These are phyloP conservation scores for Oleoguttula mirabilis DNA, from an alignment of 495 filamentous ascomycete genomes.

Conservation along the genomic window DNA sequence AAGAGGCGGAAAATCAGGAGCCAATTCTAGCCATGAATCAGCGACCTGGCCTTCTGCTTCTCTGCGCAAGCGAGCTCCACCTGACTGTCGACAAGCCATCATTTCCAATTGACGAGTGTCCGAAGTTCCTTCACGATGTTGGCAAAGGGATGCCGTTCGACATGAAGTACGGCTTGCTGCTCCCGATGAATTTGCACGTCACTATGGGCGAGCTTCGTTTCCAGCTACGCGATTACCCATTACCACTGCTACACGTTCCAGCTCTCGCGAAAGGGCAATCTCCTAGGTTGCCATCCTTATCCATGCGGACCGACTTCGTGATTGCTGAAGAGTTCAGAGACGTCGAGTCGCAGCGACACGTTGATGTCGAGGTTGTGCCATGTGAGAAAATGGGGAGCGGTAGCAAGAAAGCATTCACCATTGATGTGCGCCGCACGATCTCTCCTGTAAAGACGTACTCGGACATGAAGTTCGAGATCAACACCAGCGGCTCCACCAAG, in stretches of 20 bases:
- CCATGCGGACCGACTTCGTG: slow-evolving; percentile 83
- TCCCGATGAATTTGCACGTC: slow-evolving; percentile 81
- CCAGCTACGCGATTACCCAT: slow-evolving; percentile 79
- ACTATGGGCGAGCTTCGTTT: slow-evolving; percentile 84
- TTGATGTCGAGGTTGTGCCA: slow-evolving; percentile 77
- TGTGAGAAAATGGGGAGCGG: slow-evolving; percentile 37
- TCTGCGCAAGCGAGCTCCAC: slow-evolving; percentile 72
- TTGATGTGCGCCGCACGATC: slow-evolving; percentile 84
- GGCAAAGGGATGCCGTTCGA: slow-evolving; percentile 92
- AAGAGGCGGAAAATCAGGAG: slow-evolving; percentile 71
- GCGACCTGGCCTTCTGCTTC: slow-evolving; percentile 70
- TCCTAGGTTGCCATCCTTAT: slow-evolving; percentile 65
- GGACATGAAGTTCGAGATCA: slow-evolving; percentile 79
- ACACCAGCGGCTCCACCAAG: slow-evolving; percentile 77
- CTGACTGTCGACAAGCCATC: slow-evolving; percentile 85
- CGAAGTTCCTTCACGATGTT: slow-evolving; percentile 70
- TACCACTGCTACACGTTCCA: slow-evolving; percentile 85
- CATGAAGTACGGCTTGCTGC: slow-evolving; percentile 75
- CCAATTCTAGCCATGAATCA: slow-evolving; percentile 77
- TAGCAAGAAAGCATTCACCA: slow-evolving; percentile 43
- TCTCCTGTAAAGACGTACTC: slow-evolving; percentile 96
- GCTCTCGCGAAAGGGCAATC: slow-evolving; percentile 69
- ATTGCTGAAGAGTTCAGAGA: slow-evolving; percentile 88
- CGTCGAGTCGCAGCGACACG: slow-evolving; percentile 60
- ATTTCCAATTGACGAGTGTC: slow-evolving; percentile 68